phyloP scores from a whole-genome alignment of 192 early-diverging fungal genomes.

The Linnemannia hyalina region DNA sequence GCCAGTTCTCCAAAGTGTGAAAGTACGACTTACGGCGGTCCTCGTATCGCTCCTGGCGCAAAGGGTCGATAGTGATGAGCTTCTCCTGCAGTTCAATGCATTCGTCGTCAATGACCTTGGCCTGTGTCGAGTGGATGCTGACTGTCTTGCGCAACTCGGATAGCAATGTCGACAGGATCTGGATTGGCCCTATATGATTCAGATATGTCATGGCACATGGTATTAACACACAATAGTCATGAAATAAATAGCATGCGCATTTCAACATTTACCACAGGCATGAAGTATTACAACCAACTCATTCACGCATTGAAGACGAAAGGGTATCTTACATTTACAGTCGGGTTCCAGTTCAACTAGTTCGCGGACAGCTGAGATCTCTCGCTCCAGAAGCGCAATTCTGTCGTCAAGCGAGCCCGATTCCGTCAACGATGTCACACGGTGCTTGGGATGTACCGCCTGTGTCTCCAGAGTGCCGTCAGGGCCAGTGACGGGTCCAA shows the following conservation, averaged over 20 bases:
- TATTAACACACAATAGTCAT: not conserved
- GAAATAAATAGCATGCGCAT: not conserved
- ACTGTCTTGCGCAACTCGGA: constrained; percentile 33
- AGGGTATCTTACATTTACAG: constrained; percentile 75
- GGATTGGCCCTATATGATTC: constrained; percentile 31
- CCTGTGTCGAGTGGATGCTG: constrained; percentile 28
- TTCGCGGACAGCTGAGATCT: constrained; percentile 75
- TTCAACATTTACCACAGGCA: not conserved
- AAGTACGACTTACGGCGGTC: constrained; percentile 63
- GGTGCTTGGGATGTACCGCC: constrained; percentile 4
- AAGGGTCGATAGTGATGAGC: constrained; percentile 67
- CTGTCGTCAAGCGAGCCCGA: constrained; percentile 45
- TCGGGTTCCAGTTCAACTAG: constrained; percentile 84
- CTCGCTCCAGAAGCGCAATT: constrained; percentile 61
- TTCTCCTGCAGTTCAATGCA: constrained; percentile 61
- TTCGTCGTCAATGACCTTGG: constrained; percentile 53
- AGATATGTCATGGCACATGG: not conserved
- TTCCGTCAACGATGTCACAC: constrained; percentile 36
- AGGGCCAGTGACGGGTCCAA: constrained; percentile 19
- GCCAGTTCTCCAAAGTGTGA: not conserved
- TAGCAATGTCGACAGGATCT: constrained; percentile 36
- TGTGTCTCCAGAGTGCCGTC: constrained; percentile 25
- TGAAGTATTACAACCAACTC: not conserved
- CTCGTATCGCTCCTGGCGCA: constrained; percentile 67
- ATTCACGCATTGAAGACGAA: not conserved